phyloP scores from a whole-genome alignment of 2,329 filamentous ascomycete species.

The Arthroderma sp. region DNA sequence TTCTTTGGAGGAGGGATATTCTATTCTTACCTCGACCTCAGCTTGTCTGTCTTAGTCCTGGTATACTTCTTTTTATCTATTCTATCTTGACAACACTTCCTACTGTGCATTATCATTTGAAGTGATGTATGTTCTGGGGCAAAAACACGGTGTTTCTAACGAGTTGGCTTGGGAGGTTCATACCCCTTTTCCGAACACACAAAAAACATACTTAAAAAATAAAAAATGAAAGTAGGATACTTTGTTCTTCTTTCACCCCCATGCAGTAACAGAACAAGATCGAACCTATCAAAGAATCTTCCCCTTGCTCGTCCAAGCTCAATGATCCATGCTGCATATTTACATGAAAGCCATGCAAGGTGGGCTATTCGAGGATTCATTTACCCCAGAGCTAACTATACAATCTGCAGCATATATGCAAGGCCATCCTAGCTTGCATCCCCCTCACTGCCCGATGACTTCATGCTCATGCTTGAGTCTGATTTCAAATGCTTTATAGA shows the following conservation, averaged over 20 bases:
- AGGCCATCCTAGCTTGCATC: too few species aligned
- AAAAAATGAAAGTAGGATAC: constrained; percentile 5
- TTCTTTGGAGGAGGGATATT: background rate
- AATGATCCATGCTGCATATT: too few species aligned
- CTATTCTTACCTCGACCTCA: background rate
- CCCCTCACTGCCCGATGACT: too few species aligned
- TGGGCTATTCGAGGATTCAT: too few species aligned
- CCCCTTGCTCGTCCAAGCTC: too few species aligned
- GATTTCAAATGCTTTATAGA: too few species aligned
- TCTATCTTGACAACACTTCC: background rate
- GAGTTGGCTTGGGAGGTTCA: background rate
- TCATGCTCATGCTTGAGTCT: too few species aligned
- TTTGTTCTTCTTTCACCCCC: constrained; percentile 2
- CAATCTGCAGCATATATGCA: too few species aligned
- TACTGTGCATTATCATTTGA: background rate
- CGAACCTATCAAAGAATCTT: too few species aligned
- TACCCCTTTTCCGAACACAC: background rate
- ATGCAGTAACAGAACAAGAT: too few species aligned
- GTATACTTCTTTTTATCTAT: background rate
- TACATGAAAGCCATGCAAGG: too few species aligned
- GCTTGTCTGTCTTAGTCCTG: constrained; percentile 1
- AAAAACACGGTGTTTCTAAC: background rate
- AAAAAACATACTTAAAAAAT: background rate
- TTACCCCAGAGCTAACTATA: too few species aligned
- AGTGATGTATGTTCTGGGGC: background rate